Evolutionary conservation across 371 early-diverging fungal species (phyloP).

Genomic region (Mucor sp.): DNA sequence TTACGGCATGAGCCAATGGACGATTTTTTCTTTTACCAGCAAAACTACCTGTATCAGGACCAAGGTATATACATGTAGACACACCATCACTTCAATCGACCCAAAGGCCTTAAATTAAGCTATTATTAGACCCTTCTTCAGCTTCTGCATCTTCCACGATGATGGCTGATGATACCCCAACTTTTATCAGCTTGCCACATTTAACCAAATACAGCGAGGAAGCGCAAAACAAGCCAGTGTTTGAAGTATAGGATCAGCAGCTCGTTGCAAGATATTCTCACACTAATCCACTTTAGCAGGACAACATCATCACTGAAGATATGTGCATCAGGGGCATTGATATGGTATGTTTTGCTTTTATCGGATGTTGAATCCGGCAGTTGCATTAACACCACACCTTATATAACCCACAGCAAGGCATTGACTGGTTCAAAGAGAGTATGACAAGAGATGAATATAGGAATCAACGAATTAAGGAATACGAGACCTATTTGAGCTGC

Average conservation of each 20-base stretch:
- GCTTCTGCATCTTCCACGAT: background rate
- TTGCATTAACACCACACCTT: background rate
- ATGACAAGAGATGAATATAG: slow-evolving; percentile 28
- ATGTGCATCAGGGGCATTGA: slow-evolving; percentile 38
- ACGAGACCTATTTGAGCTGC: slow-evolving; percentile 28
- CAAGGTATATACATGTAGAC: background rate
- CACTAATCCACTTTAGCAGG: background rate
- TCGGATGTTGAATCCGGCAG: slow-evolving; percentile 3
- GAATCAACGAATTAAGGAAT: slow-evolving; percentile 25
- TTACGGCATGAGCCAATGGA: slow-evolving; percentile 14
- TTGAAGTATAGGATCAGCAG: background rate
- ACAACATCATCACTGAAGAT: slow-evolving; percentile 29
- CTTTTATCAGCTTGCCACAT: slow-evolving; percentile 1
- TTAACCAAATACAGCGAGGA: background rate
- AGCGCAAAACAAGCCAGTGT: background rate
- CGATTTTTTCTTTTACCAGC: slow-evolving; percentile 7
- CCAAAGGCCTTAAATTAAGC: background rate
- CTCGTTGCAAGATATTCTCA: background rate
- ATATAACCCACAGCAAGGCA: slow-evolving; percentile 42
- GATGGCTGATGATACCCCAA: background rate
- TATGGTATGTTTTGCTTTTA: slow-evolving; percentile 28
- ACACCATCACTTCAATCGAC: background rate
- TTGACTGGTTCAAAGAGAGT: slow-evolving; percentile 32
- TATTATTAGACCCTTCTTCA: background rate
- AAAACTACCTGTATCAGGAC: background rate